Conservation (phyloP, 129 eudicot genomes). For the Helichrysum umbraculigerum region DNA sequence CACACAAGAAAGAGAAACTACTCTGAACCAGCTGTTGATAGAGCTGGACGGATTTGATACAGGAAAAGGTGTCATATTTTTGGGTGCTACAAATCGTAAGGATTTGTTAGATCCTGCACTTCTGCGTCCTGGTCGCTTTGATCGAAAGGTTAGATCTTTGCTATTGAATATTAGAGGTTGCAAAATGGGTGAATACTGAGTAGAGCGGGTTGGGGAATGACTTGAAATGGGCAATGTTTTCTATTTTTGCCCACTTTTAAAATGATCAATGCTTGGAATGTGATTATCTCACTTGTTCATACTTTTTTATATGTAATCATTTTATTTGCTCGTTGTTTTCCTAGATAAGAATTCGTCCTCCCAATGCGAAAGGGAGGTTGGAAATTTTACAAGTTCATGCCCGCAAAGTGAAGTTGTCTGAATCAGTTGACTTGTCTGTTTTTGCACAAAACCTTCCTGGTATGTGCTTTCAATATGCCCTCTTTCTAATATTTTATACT, state of each 20-base stretch:
- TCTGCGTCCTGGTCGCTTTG: constrained; percentile 98
- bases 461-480: constrained; percentile 29
- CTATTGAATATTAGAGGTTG: not conserved
- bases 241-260: not conserved
- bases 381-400: constrained; percentile 89
- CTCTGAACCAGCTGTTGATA: constrained; percentile 86
- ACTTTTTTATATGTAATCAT: not conserved
- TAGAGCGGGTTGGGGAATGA: not conserved
- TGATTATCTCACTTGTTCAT: constrained; percentile 7
- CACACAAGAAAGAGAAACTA: constrained; percentile 94
- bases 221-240: not conserved
- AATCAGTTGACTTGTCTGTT: constrained; percentile 73
- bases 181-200: not conserved
- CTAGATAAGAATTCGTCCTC: constrained; percentile 80
- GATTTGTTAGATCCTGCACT: constrained; percentile 98
- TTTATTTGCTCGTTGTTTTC: constrained; percentile 15
- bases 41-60: constrained; percentile 99
- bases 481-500: not conserved
- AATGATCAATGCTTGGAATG: not conserved
- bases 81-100: constrained; percentile 89
- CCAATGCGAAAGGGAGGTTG: constrained; percentile 91
- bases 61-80: constrained; percentile 87
- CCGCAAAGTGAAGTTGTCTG: constrained; percentile 81
- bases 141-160: constrained; percentile 70
- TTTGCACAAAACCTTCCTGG: constrained; percentile 88